These are phyloP conservation scores for Saccharomycopsis sp. DNA, from an alignment of 805 yeast genomes.

Conservation along the genomic window DNA sequence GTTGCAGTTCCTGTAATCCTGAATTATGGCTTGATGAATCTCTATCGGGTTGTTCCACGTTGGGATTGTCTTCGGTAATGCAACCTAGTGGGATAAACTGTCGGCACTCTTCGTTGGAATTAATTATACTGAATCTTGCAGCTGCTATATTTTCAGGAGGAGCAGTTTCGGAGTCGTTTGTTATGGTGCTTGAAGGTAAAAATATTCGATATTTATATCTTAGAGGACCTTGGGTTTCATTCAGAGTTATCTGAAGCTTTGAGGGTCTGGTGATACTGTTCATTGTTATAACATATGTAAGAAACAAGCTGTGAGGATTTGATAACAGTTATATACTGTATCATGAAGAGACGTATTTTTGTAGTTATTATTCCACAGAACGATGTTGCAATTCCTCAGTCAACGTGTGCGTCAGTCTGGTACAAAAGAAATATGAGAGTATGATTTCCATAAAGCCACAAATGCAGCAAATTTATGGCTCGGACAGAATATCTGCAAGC, in stretches of 20 bases:
- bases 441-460: too few species aligned
- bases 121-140: too few species aligned
- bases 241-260: neutral
- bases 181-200: neutral
- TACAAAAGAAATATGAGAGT: too few species aligned
- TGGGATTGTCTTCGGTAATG: neutral
- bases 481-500: too few species aligned
- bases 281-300: neutral
- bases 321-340: too few species aligned
- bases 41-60: too few species aligned
- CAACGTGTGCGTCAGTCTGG: neutral
- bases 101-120: neutral
- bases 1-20: too few species aligned
- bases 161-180: neutral
- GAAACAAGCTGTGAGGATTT: too few species aligned
- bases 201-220: neutral
- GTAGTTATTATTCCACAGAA: too few species aligned
- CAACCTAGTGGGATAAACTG: neutral
- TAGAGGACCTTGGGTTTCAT: neutral
- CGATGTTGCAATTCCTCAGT: neutral
- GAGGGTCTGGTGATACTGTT: neutral
- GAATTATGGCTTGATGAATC: too few species aligned
- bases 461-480: neutral
- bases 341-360: too few species aligned
- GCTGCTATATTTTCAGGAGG: neutral